Evolutionary conservation across 345 rosid genomes (phyloP).

Genomic region (Populus ilicifolia): DNA sequence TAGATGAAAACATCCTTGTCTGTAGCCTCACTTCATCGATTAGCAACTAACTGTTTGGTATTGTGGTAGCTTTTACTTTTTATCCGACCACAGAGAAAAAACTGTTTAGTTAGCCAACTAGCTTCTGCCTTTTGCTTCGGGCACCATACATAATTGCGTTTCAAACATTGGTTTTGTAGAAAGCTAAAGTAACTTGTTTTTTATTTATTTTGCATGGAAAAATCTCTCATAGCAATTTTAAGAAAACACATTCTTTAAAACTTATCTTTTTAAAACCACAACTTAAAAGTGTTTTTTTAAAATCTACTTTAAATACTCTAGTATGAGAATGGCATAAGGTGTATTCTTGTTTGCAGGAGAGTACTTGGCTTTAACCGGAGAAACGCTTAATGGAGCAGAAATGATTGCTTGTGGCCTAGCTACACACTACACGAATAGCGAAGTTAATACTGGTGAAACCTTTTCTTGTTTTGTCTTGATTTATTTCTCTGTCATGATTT

Average conservation of each 20-base stretch:
- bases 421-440: constrained; percentile 61
- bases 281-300: too few species aligned
- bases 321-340: constrained; percentile 2
- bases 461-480: neutral
- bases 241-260: too few species aligned
- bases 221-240: neutral
- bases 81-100: too few species aligned
- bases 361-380: constrained; percentile 80
- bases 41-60: too few species aligned
- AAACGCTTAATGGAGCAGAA: constrained; percentile 79
- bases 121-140: too few species aligned
- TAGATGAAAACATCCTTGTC: neutral
- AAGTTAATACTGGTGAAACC: constrained; percentile 36
- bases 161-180: too few species aligned
- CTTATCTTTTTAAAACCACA: neutral
- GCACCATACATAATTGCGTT: too few species aligned
- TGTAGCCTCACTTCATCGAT: neutral
- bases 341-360: constrained; percentile 61
- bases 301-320: neutral
- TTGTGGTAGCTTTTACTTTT: too few species aligned
- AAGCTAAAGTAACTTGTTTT: neutral
- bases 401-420: constrained; percentile 90
- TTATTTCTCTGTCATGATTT: constrained; percentile 8
- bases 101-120: too few species aligned
- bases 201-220: neutral